Base-by-base conservation (phyloP, 2,329 filamentous ascomycete genomes). In the Clonostachys rosea region DNA sequence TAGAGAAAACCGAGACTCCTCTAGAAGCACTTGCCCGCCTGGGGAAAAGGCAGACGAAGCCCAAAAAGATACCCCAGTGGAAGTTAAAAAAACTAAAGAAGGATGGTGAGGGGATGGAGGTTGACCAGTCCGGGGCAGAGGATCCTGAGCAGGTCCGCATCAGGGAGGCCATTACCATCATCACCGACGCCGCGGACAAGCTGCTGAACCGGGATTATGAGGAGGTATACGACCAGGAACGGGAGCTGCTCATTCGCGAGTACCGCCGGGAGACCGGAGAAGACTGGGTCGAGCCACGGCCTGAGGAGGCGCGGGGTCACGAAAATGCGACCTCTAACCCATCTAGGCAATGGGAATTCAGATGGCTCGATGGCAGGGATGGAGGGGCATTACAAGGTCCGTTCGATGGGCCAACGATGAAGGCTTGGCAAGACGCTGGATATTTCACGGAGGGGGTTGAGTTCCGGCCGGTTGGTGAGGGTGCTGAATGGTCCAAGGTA, bases 391-490 rank as follows among this genome's bases (percentile, higher is more conserved):
- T 80, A 49, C 90, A 99, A 65, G 94, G 94, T 0, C 92, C 94
- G 0, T 99, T 91, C 64, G 90, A 96, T 60, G 81, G 78, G 8
- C 65, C 76, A 6, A 92, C 86, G 36, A 97, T 99, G 94, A 81
- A 84, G 57, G 87, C 89, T 3, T 99, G 94, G 94, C 83, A 87
- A 55, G 83, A 89, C 52, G 90, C 90, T 20, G 94, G 94, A 4
- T 97, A 97, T 63, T 99, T 99, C 67, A 87, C 84, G 12, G 86
- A 94, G 53, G 89, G 89, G 0, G 90, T 96, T 20, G 92, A 91
- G 62, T 91, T 92, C 57, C 78, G 83, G 53, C 73, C 68, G 50
- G 41, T 36, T 10, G 47, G 36, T 20, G 44, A 34, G 10, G 49
- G 41, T 10, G 44, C 37, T 8, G 43, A 48, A 24, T 50, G 49